Base-by-base conservation (phyloP, 169 alveolate genomes). In the Plasmodium falciparum region DNA sequence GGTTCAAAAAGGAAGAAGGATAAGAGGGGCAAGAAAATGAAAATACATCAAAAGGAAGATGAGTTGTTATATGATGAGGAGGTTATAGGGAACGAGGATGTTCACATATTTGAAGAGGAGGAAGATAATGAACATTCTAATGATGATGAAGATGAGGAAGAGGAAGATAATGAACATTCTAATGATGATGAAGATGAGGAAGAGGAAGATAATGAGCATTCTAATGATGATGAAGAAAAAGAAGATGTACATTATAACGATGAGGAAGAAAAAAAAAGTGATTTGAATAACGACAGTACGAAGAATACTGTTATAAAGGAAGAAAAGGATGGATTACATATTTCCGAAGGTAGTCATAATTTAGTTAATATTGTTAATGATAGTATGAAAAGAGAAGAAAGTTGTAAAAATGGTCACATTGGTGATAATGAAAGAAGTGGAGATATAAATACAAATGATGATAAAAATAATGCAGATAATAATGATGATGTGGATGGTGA, bases 1-100 rank as follows among this genome's bases (percentile, higher is more conserved):
- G 29, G 71, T 26, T 69, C 85, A 2, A 80, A 67, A 62, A 80
- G 70, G 15, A 80, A 26, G 20, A 80, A 43, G 13, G 73, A 80
- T 6, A 54, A 78, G 0, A 65, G 50, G 45, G 56, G 43, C 0
- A 67, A 54, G 5, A 80, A 80, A 62, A 13, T 8, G 24, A 80
- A 69, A 47, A 63, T 22, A n/a, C 33, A 26, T 1, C 7, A 11
- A 2, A 73, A 76, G 24, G 45, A 58, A 29, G 89, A 76, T 9
- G 89, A 50, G 24, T 39, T 76, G 22, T 24, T 74, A 33, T 58
- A 8, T 50, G 89, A 76, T 0, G 89, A 29, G 45, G 76, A 49
- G 45, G 24, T 52, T 3, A 22, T 59, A 4, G 74, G 43, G 12
- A 47, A 74, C 24, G 88, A 45, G 0, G 66, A 74, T 39, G 22